Percentiles rank a stretch among this genome's conserved stretches.
Evolutionary conservation across 2,329 filamentous ascomycete genomes (phyloP).

Genomic region (Monosporascus sp.): DNA sequence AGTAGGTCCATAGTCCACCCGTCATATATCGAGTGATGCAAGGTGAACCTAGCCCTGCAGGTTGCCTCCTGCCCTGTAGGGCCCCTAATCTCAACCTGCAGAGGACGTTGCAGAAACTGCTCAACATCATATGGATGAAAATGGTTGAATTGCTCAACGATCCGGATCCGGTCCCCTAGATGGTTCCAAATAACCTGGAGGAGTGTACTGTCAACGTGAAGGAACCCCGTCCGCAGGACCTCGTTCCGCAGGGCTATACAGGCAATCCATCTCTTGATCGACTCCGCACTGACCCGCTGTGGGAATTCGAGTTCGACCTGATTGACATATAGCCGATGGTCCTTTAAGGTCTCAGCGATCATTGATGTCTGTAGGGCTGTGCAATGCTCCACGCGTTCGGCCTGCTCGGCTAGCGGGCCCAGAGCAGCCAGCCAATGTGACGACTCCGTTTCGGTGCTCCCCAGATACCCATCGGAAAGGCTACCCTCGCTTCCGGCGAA

Average conservation of each 20-base stretch:
- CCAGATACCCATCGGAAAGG: neutral
- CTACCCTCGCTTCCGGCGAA: neutral
- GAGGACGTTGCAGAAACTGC: slow-evolving; percentile 47
- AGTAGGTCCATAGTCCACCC: slow-evolving; percentile 87
- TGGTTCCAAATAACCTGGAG: slow-evolving; percentile 59
- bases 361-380: slow-evolving; percentile 74
- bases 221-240: slow-evolving; percentile 70
- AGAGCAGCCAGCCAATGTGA: slow-evolving; percentile 6
- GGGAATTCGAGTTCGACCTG: slow-evolving; percentile 62
- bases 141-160: slow-evolving; percentile 32
- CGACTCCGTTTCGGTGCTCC: slow-evolving; percentile 7
- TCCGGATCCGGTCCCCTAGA: slow-evolving; percentile 38
- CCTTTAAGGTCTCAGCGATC: slow-evolving; percentile 65
- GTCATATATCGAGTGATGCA: slow-evolving; percentile 85
- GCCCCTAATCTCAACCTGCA: slow-evolving; percentile 51
- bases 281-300: slow-evolving; percentile 22
- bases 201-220: slow-evolving; percentile 46
- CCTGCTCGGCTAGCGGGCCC: slow-evolving; percentile 13
- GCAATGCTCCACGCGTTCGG: slow-evolving; percentile 52
- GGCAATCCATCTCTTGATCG: slow-evolving; percentile 44
- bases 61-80: slow-evolving; percentile 8
- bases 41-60: slow-evolving; percentile 42
- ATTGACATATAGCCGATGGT: slow-evolving; percentile 67
- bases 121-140: slow-evolving; percentile 34
- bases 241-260: slow-evolving; percentile 51